Conservation (phyloP, 805 yeast species). For the Saccharomyces jurei region DNA sequence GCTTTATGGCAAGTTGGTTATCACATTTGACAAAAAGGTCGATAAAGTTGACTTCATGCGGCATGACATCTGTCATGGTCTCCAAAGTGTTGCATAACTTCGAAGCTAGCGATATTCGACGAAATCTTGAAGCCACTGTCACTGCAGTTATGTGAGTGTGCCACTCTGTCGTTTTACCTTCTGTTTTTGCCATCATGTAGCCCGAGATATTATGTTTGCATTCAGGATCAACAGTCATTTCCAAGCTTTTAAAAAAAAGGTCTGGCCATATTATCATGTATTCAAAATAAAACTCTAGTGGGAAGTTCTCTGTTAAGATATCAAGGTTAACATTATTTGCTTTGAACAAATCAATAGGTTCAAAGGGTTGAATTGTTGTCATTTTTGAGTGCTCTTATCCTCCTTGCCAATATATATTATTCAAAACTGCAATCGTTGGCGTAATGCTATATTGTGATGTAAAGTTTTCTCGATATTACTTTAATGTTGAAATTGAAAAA, state of each 20-base stretch:
- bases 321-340: conserved; percentile 76
- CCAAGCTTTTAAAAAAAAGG: conserved; percentile 69
- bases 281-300: conserved; percentile 72
- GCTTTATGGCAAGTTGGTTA: conserved; percentile 65
- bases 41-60: conserved; percentile 73
- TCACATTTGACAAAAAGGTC: conserved; percentile 89
- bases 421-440: background rate
- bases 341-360: conserved; percentile 72
- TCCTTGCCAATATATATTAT: background rate
- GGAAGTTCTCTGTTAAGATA: conserved; percentile 85
- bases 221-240: conserved; percentile 32
- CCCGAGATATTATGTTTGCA: conserved; percentile 38
- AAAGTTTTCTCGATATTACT: background rate
- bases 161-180: conserved; percentile 80
- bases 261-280: conserved; percentile 85
- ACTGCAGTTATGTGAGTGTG: conserved; percentile 96
- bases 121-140: conserved; percentile 71
- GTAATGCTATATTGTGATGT: background rate
- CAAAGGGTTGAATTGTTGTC: conserved; percentile 86
- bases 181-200: conserved; percentile 94
- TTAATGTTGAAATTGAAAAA: background rate
- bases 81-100: conserved; percentile 67
- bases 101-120: conserved; percentile 82
- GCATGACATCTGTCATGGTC: conserved; percentile 64
- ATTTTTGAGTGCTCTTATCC: conserved; percentile 30